Evolutionary conservation across 2,329 filamentous ascomycete species (phyloP), one percentile per base, ranked within the genome.

Genomic region (Phialophora macrospora): DNA sequence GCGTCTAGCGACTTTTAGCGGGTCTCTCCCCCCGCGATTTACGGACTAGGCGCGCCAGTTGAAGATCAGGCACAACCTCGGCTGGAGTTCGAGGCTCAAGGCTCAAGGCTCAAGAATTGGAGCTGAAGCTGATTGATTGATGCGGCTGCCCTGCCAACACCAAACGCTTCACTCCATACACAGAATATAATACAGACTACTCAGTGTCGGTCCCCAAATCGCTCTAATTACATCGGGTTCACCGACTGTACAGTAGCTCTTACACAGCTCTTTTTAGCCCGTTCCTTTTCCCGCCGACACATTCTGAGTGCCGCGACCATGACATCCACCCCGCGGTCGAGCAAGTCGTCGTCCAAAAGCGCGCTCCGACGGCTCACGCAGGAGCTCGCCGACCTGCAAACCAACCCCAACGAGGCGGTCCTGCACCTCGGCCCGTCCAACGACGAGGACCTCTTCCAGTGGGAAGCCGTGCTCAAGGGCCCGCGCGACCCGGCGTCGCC

Each of bases 381-480:
- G 71, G 87, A 89, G 76, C 79, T 88, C n/a, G 82, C 85, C 72
- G 80, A 83, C 44, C 87, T 87, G 75, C 77, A 82, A 46, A 79
- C 78, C 63, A 80, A 82, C 24, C 86, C 86, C 2, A 87, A 86
- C 64, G 81, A 86, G 49, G 82, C 81, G 20, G 79, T 88, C 20
- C 75, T 85, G 0, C 81, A 84, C 66, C 82, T 89, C 4, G 84
- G 84, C 9, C 86, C 86, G 2, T 74, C 83, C 38, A 80, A 79
- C 69, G 86, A 88, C 65, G 79, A 84, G 58, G 82, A 88, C 70
- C 74, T 89, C 28, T 80, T 86, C 69, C 81, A 83, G 67, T 87
- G 87, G 84, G 80, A 84, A 71, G 86, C 87, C 2, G 83, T 88
- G 5, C 80, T 89, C 73, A 84, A 82, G 70, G 87, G 87, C 7